Base-by-base conservation (phyloP, 352 stramenopile species). In the Phytopythium oedochilum region DNA sequence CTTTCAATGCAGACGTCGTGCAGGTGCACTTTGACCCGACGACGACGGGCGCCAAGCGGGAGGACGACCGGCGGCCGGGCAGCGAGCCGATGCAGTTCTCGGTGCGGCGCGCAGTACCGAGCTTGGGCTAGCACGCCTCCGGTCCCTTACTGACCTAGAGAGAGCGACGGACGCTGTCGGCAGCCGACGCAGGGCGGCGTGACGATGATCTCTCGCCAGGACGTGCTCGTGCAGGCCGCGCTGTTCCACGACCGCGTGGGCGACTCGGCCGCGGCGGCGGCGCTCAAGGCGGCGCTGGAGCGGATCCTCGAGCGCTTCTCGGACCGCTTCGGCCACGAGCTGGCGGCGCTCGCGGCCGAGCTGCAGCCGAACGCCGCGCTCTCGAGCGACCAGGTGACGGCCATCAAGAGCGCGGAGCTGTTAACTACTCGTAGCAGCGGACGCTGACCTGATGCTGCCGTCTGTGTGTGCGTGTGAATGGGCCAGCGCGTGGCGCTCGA, bases 231-330 rank as follows among this genome's bases (percentile, higher is more conserved):
- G 40, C 81, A 92, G 35, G 79, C 66, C 18, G 82, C 90, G 45
- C 67, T 94, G 31, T 94, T 94, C 53, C 81, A 94, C 54, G 81
- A 92, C 45, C 75, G 79, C 22, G 83, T 72, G 20, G 73, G 68
- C 1, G 72, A 88, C 29, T n/a, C n/a, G n/a, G 66, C 63, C 42
- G 69, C 75, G 12, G 73, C 64, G 1, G 66, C 62, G 20, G 61
- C 66, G 22, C 68, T 91, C 17, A 82, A 81, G 29, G 46, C 57
- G n/a, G 85, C 90, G 59, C 61, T 94, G 23, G 63, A 86, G 45
- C 61, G 63, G 15, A 63, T 90, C 50, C 60, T 84, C 22, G 49
- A 77, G 26, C 64, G 62, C 17, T 92, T 90, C 55, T 39, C 63
- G 2, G 42, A 80, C 25, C n/a, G 74, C 12, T 78, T 79, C 36